These are phyloP conservation scores for Aquanectria penicillioides DNA, from an alignment of 2,329 filamentous ascomycete species.

Conservation along the genomic window DNA sequence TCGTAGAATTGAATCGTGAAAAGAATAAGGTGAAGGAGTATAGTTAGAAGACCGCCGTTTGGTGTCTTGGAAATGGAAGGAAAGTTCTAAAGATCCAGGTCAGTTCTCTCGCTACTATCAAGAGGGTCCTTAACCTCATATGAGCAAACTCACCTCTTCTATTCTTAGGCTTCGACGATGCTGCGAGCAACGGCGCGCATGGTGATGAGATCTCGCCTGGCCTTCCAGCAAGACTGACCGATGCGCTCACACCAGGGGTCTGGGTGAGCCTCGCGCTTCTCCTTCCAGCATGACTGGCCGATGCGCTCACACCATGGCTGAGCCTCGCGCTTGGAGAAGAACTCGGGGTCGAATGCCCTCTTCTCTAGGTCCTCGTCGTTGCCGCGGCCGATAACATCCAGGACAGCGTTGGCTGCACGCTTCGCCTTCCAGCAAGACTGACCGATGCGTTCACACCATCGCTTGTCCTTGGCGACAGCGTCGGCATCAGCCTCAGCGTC, in stretches of 20 bases:
- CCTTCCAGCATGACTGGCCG: slow-evolving; percentile 49
- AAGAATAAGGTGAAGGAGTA: too few relatives aligned
- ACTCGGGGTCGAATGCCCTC: slow-evolving; percentile 45
- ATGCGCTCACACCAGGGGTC: slow-evolving; percentile 40
- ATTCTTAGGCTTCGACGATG: slow-evolving; percentile 39
- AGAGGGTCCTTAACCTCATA: too few relatives aligned
- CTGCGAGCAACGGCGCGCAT: slow-evolving; percentile 41
- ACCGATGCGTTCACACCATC: slow-evolving; percentile 44
- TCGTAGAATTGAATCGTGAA: background rate
- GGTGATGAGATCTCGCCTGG: slow-evolving; percentile 46
- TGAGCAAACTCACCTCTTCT: slow-evolving; percentile 24
- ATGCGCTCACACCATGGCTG: slow-evolving; percentile 40
- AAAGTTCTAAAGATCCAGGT: background rate
- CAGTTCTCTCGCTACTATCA: too few relatives aligned
- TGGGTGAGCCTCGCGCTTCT: slow-evolving; percentile 40
- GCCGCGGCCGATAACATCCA: slow-evolving; percentile 40
- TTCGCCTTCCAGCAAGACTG: slow-evolving; percentile 52
- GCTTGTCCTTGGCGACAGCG: slow-evolving; percentile 40
- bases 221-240: slow-evolving; percentile 51
- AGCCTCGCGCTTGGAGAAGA: slow-evolving; percentile 47
- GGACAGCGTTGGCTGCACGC: slow-evolving; percentile 42
- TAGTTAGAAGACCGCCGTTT: background rate
- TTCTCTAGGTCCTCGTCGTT: slow-evolving; percentile 32
- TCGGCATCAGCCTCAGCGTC: slow-evolving; percentile 48
- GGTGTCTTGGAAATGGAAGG: background rate